Evolutionary conservation across 106 monocot species (phyloP).

Genomic region (Narthecium ossifragum): DNA sequence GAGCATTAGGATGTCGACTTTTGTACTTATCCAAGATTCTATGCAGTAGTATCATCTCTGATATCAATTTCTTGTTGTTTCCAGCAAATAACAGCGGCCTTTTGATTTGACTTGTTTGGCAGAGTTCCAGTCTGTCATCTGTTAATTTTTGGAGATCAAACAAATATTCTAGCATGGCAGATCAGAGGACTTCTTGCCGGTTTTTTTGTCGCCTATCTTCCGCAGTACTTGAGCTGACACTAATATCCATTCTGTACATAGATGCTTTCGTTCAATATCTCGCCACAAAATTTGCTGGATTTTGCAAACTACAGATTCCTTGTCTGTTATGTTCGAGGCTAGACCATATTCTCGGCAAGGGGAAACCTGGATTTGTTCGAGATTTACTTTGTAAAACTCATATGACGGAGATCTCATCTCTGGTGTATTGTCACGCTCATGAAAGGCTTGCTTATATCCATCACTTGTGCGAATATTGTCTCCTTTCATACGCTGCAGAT

Average conservation of each 20-base stretch:
- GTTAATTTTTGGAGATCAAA: background rate
- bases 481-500: constrained; percentile 1
- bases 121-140: background rate
- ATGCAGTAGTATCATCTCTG: too few species aligned
- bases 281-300: constrained; percentile 8
- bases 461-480: constrained; percentile 35
- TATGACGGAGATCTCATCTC: constrained; percentile 28
- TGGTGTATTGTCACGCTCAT: constrained; percentile 34
- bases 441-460: constrained; percentile 23
- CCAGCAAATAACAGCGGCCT: background rate
- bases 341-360: constrained; percentile 3
- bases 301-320: constrained; percentile 15
- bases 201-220: constrained; percentile 14
- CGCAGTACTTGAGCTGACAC: constrained; percentile 12
- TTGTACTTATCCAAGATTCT: too few species aligned
- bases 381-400: constrained; percentile 17
- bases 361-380: constrained; percentile 1
- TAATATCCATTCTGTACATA: constrained; percentile 12
- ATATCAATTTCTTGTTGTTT: background rate
- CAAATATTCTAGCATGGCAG: background rate
- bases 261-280: constrained; percentile 12
- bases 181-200: background rate
- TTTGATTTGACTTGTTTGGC: background rate
- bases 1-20: too few species aligned
- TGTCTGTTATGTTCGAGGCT: constrained; percentile 22